A percentile compares a stretch with the other conserved stretches of the same genome.
Evolutionary conservation across 331 rosid species (phyloP).

Genomic region (Prunus yedoensis): DNA sequence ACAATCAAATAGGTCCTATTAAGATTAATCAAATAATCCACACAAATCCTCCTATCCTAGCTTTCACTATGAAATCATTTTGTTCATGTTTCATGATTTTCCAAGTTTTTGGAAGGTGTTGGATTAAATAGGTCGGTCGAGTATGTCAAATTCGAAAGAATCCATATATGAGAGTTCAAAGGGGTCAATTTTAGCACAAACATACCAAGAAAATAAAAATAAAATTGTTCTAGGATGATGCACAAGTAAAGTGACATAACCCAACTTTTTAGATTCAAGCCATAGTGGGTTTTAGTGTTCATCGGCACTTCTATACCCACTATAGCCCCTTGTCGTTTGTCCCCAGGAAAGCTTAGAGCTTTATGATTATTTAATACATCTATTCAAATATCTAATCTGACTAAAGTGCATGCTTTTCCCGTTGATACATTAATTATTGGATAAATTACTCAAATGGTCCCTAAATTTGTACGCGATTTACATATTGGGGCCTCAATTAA

Average conservation of each 20-base stretch:
- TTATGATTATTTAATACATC: neutral
- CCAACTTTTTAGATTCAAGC: neutral
- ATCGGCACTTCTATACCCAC: neutral
- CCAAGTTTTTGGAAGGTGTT: neutral
- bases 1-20: too few relatives aligned
- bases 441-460: too few relatives aligned
- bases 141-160: neutral
- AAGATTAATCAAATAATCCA: too few relatives aligned
- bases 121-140: neutral
- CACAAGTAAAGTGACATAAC: slow-evolving; percentile 4
- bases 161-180: slow-evolving; percentile 5
- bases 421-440: too few relatives aligned
- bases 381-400: neutral
- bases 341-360: slow-evolving; percentile 2
- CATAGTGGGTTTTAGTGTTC: neutral
- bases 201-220: neutral
- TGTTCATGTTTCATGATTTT: neutral
- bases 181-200: slow-evolving; percentile 6
- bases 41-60: too few relatives aligned
- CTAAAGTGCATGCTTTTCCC: neutral
- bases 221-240: slow-evolving; percentile 4
- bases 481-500: too few relatives aligned
- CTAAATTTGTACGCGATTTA: too few relatives aligned
- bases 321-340: neutral
- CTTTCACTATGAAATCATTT: neutral